phyloP scores from a whole-genome alignment of 2,329 filamentous ascomycete species.

The Xylariaceae sp. region DNA sequence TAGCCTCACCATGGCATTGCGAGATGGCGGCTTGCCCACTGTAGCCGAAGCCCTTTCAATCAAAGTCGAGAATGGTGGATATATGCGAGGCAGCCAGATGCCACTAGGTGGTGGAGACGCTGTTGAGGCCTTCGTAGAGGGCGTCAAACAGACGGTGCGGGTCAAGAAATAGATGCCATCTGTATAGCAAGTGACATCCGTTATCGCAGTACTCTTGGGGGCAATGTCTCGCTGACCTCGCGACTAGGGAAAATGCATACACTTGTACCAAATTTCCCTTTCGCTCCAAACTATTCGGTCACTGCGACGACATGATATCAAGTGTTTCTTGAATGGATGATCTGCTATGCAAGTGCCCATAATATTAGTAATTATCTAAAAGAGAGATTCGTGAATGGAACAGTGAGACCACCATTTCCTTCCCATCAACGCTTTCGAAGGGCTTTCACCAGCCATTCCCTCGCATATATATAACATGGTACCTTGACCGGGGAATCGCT shows the following conservation, averaged over 20 bases:
- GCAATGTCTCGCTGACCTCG: no score
- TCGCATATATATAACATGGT: background rate
- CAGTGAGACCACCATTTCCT: conserved; percentile 1
- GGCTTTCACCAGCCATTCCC: background rate
- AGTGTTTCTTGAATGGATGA: background rate
- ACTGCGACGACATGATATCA: background rate
- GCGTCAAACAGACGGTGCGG: conserved; percentile 75
- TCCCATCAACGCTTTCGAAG: background rate
- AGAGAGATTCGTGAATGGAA: conserved; percentile 14
- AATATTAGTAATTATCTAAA: conserved; percentile 15
- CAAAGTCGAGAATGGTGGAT: conserved; percentile 78
- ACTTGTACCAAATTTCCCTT: no score
- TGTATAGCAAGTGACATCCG: background rate
- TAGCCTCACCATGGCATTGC: conserved; percentile 79
- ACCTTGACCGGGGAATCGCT: background rate
- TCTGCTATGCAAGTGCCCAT: conserved; percentile 17
- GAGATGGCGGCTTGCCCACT: conserved; percentile 85
- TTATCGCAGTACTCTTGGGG: no score
- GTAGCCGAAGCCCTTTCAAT: conserved; percentile 83
- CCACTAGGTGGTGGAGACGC: conserved; percentile 85
- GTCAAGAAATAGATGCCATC: conserved; percentile 34
- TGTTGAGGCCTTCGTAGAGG: conserved; percentile 85
- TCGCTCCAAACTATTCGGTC: background rate
- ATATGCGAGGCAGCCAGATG: conserved; percentile 71
- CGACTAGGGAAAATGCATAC: no score